These are phyloP conservation scores for Periconia sp. DNA, from an alignment of 2,329 filamentous ascomycete genomes.

Conservation along the genomic window DNA sequence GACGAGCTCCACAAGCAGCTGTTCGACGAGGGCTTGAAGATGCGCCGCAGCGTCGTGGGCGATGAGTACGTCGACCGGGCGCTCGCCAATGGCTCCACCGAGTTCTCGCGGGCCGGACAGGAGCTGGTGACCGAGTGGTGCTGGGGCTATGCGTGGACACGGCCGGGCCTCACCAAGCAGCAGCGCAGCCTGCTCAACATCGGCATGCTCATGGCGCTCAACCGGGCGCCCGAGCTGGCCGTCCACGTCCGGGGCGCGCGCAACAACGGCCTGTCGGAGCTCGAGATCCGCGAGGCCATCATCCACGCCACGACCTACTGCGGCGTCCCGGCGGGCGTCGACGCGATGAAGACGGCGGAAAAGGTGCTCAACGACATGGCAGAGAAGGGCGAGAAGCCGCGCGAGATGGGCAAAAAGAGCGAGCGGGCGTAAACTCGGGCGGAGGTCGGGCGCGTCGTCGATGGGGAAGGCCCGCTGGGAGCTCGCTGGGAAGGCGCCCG, in stretches of 20 bases:
- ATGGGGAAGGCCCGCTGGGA: neutral
- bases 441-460: neutral
- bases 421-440: slow-evolving; percentile 36
- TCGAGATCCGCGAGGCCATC: slow-evolving; percentile 67
- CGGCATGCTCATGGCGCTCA: slow-evolving; percentile 68
- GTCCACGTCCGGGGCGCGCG: slow-evolving; percentile 68
- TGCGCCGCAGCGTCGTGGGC: slow-evolving; percentile 67
- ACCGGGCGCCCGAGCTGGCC: slow-evolving; percentile 64
- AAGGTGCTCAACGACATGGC: slow-evolving; percentile 60
- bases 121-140: slow-evolving; percentile 68
- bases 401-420: slow-evolving; percentile 39
- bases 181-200: slow-evolving; percentile 68
- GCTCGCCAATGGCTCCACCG: slow-evolving; percentile 60
- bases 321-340: slow-evolving; percentile 61
- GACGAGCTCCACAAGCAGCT: slow-evolving; percentile 59
- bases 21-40: slow-evolving; percentile 66
- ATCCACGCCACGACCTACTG: slow-evolving; percentile 59
- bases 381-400: slow-evolving; percentile 49
- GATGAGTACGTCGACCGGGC: slow-evolving; percentile 65
- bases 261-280: slow-evolving; percentile 66
- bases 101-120: slow-evolving; percentile 67
- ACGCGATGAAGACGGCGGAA: slow-evolving; percentile 60
- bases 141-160: slow-evolving; percentile 70
- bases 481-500: neutral
- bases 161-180: slow-evolving; percentile 66